Evolutionary conservation across 169 alveolate species (phyloP).

Genomic region (Plasmodium yoelii): DNA sequence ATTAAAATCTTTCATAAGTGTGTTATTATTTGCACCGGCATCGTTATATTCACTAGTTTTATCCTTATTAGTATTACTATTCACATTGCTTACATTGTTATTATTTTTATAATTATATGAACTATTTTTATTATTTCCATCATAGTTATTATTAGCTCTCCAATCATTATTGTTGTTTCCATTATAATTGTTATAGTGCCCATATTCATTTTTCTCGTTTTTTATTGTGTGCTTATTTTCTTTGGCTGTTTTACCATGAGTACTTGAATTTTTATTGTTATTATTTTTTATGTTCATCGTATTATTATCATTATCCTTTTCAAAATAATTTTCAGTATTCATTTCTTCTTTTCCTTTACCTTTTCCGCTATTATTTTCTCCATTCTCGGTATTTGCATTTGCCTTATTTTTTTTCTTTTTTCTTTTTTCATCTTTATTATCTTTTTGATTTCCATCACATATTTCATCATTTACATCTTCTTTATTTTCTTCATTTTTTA

Average conservation of each 20-base stretch:
- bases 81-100: neutral
- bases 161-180: slow-evolving; percentile 17
- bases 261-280: neutral
- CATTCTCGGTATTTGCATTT: neutral
- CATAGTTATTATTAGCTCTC: slow-evolving; percentile 38
- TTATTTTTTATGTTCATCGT: neutral
- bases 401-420: slow-evolving; percentile 4
- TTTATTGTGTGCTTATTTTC: slow-evolving; percentile 18
- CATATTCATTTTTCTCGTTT: slow-evolving; percentile 11
- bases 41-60: neutral
- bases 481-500: neutral
- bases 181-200: neutral
- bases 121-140: neutral
- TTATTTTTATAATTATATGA: neutral
- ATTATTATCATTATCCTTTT: slow-evolving; percentile 15
- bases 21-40: neutral
- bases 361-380: neutral
- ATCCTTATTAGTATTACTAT: slow-evolving; percentile 18
- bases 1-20: slow-evolving; percentile 34
- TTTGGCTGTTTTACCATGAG: slow-evolving; percentile 20
- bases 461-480: neutral
- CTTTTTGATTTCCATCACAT: neutral
- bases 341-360: slow-evolving; percentile 7
- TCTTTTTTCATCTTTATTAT: neutral
- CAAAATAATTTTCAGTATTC: neutral